Evolutionary conservation across 805 yeast species (phyloP), one percentile per base, ranked within the genome.

Genomic region (Pichia deserticola): DNA sequence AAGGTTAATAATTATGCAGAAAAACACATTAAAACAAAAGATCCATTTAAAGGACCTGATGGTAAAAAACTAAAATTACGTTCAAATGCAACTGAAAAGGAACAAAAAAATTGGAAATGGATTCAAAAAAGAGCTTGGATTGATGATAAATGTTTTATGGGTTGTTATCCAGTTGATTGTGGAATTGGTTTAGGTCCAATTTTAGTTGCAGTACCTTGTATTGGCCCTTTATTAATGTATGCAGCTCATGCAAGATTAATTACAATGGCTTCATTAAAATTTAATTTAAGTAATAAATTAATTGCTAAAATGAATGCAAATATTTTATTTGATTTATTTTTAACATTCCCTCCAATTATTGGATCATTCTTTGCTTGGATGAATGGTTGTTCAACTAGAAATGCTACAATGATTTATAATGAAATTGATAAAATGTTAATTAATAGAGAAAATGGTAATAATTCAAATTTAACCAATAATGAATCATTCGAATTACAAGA

Each of bases 221-320:
- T 92, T n/a, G 98, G 98, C 0, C 96, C 97, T 1, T 54, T 81
- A 4, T 59, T 82, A 48, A 87, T 89, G 89, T 92, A 84, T 64
- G 81, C 77, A 2, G 75, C 89, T 37, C 96, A 90, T 63, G 76
- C 81, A 4, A 73, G 89, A 52, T 64, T 90, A 53, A 73, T 88
- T 30, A 68, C 71, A 29, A 63, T 77, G 50, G 93, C 92, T 0
- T 76, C 79, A 48, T 72, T 76, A 25, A 69, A 73, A 44, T 73
- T 82, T 45, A 66, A 77, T 10, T 56, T 87, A 10, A 95, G 95
- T 5, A 61, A 65, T 2, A 75, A 72, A 28, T 60, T 85, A 13
- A 73, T 78, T 45, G 81, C 87, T 5, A 81, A 86, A 59, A 73
- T 92, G 79, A 81, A 86, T 51, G 84, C 84, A 13, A 86, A 90